These are phyloP conservation scores for Borovskyia barvae DNA, from an alignment of 208 protist genomes.

Conservation along the genomic window DNA sequence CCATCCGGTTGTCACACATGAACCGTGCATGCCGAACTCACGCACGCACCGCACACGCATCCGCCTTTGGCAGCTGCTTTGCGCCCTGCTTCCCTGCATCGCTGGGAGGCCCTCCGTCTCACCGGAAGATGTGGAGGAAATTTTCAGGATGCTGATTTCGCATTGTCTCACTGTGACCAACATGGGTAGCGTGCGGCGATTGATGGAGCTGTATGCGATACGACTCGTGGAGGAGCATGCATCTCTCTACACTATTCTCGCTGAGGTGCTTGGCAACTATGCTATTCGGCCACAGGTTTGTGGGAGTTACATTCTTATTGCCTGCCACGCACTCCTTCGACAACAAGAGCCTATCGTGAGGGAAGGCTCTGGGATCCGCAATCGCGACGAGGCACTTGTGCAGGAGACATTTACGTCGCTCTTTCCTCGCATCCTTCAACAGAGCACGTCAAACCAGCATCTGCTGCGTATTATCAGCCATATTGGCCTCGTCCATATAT, in stretches of 20 bases:
- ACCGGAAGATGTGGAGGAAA: slow-evolving; percentile 18
- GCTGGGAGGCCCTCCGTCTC: slow-evolving; percentile 11
- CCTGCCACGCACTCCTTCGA: slow-evolving; percentile 61
- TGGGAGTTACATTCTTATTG: slow-evolving; percentile 78
- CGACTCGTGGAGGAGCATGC: slow-evolving; percentile 56
- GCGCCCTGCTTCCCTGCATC: slow-evolving; percentile 63
- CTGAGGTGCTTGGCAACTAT: slow-evolving; percentile 53
- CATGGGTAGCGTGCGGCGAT: slow-evolving; percentile 84
- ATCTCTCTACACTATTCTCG: slow-evolving; percentile 48
- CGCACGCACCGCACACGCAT: slow-evolving; percentile 79
- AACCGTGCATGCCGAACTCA: slow-evolving; percentile 92
- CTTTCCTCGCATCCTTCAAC: slow-evolving; percentile 77
- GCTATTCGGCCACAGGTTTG: slow-evolving; percentile 75
- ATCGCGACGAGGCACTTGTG: slow-evolving; percentile 7
- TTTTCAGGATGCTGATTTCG: slow-evolving; percentile 42
- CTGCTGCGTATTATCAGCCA: slow-evolving; percentile 89
- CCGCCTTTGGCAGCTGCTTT: slow-evolving; percentile 88
- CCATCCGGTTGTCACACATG: slow-evolving; percentile 52
- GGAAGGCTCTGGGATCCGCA: background rate
- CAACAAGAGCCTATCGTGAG: slow-evolving; percentile 15
- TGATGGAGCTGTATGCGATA: slow-evolving; percentile 88
- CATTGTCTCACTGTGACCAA: slow-evolving; percentile 78
- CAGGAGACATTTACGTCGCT: slow-evolving; percentile 36
- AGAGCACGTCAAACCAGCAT: slow-evolving; percentile 87
- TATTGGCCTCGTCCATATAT: slow-evolving; percentile 68